Conservation (phyloP, 2,329 filamentous ascomycete species). For the Verticillium klebahnii region DNA sequence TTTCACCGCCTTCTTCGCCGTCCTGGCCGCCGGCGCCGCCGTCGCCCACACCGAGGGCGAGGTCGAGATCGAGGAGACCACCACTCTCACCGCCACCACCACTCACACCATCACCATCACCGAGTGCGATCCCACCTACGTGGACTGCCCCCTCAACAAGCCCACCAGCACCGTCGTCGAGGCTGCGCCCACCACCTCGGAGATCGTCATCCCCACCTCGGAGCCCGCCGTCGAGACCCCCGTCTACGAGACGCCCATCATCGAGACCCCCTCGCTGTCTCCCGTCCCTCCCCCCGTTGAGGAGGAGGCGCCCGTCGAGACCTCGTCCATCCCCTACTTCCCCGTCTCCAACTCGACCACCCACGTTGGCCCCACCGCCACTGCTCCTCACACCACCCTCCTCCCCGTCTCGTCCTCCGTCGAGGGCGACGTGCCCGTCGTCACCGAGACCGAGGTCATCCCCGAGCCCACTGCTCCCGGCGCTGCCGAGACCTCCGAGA, state of each 20-base stretch:
- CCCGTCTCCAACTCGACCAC: slow-evolving; percentile 28
- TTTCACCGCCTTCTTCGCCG: slow-evolving; percentile 35
- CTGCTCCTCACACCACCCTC: slow-evolving; percentile 18
- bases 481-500: slow-evolving; percentile 16
- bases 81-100: slow-evolving; percentile 38
- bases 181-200: slow-evolving; percentile 16
- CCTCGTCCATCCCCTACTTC: slow-evolving; percentile 19
- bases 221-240: slow-evolving; percentile 1
- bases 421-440: slow-evolving; percentile 10
- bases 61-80: slow-evolving; percentile 26
- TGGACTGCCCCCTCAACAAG: slow-evolving; percentile 34
- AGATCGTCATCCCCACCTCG: slow-evolving; percentile 20
- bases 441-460: slow-evolving; percentile 8
- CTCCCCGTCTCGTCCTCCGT: slow-evolving; percentile 9
- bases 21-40: slow-evolving; percentile 35
- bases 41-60: slow-evolving; percentile 25
- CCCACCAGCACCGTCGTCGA: background rate
- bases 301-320: slow-evolving; percentile 3
- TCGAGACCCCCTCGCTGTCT: background rate
- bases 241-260: background rate
- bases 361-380: slow-evolving; percentile 16
- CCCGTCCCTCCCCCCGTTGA: background rate
- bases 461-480: slow-evolving; percentile 6
- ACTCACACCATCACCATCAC: slow-evolving; percentile 43
- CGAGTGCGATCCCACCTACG: slow-evolving; percentile 36